These are phyloP conservation scores for Aegilops tauschii DNA, from an alignment of 176 grass and related monocot genomes.

Conservation along the genomic window DNA sequence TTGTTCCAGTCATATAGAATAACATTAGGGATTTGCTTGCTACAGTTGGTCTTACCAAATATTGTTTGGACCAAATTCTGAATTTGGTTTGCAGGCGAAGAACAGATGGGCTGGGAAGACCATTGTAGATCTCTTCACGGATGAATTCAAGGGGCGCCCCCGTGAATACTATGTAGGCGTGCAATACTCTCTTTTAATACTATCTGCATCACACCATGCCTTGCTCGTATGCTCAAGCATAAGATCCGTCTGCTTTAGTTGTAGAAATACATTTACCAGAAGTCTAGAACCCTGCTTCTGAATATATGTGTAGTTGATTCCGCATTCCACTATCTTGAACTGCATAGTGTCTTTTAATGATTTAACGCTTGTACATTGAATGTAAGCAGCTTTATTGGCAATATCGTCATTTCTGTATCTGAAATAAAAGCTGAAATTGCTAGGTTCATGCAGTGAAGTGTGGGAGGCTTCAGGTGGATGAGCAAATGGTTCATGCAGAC, in stretches of 20 bases:
- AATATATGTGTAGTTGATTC: background rate
- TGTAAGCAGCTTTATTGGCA: background rate
- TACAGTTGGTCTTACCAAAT: background rate
- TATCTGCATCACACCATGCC: background rate
- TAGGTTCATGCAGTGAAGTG: conserved; percentile 73
- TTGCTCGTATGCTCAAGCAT: background rate
- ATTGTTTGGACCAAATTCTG: conserved; percentile 12
- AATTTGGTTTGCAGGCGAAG: conserved; percentile 58
- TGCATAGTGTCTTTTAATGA: background rate
- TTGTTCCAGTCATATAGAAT: background rate
- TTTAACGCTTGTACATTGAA: background rate
- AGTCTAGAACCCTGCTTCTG: background rate
- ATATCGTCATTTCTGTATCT: background rate
- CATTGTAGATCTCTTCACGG: conserved; percentile 91
- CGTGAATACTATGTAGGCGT: conserved; percentile 78
- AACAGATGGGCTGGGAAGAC: conserved; percentile 93
- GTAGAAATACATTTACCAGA: background rate
- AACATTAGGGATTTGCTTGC: background rate
- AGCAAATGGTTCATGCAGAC: conserved; percentile 51
- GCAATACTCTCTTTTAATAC: background rate
- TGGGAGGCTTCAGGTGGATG: conserved; percentile 90
- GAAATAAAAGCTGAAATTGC: conserved; percentile 24
- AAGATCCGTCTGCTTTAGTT: background rate
- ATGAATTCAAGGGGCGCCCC: conserved; percentile 86
- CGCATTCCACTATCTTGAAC: background rate